These are phyloP conservation scores for Apostasia ramifera DNA, from an alignment of 106 monocot genomes.

Conservation along the genomic window DNA sequence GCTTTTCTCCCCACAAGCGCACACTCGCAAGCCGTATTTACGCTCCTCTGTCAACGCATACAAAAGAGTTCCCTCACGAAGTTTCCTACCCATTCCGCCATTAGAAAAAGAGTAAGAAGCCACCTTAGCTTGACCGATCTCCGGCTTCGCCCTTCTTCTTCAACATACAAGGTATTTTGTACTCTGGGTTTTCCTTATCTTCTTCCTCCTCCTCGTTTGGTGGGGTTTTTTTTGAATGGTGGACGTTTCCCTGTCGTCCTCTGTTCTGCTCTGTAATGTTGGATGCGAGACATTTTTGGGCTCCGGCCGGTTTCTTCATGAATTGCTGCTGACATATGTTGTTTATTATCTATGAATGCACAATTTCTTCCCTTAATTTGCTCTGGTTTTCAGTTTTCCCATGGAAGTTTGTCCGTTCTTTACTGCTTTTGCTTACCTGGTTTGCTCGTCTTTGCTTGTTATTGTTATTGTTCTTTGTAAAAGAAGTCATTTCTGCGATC, in stretches of 20 bases:
- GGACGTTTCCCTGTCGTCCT: not conserved
- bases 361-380: not conserved
- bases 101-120: conserved; percentile 19
- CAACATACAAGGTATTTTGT: not conserved
- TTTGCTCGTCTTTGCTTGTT: not conserved
- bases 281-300: not conserved
- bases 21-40: not conserved
- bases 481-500: not conserved
- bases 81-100: conserved; percentile 29
- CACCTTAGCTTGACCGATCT: not conserved
- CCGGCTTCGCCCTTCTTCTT: not conserved
- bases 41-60: conserved; percentile 38
- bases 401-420: not conserved
- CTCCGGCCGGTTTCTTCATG: too few relatives aligned
- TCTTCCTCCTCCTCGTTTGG: not conserved
- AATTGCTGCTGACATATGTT: too few relatives aligned
- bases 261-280: not conserved
- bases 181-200: not conserved
- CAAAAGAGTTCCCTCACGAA: conserved; percentile 52
- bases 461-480: not conserved
- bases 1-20: conserved; percentile 8
- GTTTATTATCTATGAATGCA: too few relatives aligned
- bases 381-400: not conserved
- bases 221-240: not conserved
- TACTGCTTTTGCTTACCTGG: not conserved